A percentile compares a stretch with the other conserved stretches of the same genome.
Conservation (phyloP, 495 filamentous ascomycete genomes). For the Talaromyces thailandensis region DNA sequence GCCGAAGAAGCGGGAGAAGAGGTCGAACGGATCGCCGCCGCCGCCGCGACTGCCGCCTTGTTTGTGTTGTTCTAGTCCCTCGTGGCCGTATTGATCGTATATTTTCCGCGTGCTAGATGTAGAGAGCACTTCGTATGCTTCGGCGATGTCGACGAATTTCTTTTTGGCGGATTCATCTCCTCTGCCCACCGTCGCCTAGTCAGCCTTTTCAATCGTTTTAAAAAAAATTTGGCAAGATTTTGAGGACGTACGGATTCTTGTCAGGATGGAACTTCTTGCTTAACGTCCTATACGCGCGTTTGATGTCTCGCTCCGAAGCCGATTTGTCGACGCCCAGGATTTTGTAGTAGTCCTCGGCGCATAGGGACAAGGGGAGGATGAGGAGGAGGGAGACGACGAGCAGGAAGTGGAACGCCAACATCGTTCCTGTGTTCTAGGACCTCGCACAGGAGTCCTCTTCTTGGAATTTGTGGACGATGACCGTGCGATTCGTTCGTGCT, state of each 20-base stretch:
- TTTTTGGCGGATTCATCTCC: slow-evolving; percentile 71
- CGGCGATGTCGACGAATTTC: slow-evolving; percentile 91
- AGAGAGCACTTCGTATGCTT: slow-evolving; percentile 91
- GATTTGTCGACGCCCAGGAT: slow-evolving; percentile 72
- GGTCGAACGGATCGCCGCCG: slow-evolving; percentile 83
- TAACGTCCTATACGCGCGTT: slow-evolving; percentile 85
- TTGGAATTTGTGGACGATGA: not conserved
- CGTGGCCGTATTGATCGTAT: slow-evolving; percentile 94
- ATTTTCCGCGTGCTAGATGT: slow-evolving; percentile 74
- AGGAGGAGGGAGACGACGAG: slow-evolving; percentile 21
- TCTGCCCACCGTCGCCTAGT: slow-evolving; percentile 27
- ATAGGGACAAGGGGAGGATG: slow-evolving; percentile 43
- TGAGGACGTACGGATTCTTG: slow-evolving; percentile 80
- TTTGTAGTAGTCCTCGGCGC: slow-evolving; percentile 88
- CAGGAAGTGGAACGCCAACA: slow-evolving; percentile 15
- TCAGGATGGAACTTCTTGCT: slow-evolving; percentile 97
- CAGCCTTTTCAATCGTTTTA: not conserved
- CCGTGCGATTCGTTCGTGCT: not conserved
- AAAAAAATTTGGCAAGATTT: slow-evolving; percentile 5
- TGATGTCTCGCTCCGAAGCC: slow-evolving; percentile 85
- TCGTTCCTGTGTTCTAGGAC: slow-evolving; percentile 7
- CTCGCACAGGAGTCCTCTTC: not conserved
- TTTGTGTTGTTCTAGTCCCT: slow-evolving; percentile 71
- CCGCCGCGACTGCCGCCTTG: slow-evolving; percentile 57
- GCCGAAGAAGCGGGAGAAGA: slow-evolving; percentile 97